Evolutionary conservation across 805 yeast genomes (phyloP).

Genomic region (Candida ortonii): DNA sequence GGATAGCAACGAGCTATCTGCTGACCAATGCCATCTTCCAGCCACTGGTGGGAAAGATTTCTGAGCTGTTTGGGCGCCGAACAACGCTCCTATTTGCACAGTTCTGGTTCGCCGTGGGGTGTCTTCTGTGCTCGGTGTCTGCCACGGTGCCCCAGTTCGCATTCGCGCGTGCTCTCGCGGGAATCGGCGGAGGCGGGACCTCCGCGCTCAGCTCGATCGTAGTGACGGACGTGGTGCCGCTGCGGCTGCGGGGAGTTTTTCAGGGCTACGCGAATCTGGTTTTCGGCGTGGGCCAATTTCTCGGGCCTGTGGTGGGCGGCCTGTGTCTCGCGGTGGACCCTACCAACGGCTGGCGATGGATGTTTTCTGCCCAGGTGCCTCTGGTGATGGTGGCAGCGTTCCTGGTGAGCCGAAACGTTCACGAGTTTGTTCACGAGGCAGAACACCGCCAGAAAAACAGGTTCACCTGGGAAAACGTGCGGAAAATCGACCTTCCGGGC

Average conservation of each 20-base stretch:
- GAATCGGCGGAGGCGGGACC: conserved; percentile 59
- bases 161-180: conserved; percentile 52
- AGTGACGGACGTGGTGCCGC: conserved; percentile 53
- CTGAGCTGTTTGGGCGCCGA: conserved; percentile 62
- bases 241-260: conserved; percentile 50
- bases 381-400: conserved; percentile 29
- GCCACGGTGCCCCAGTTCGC: conserved; percentile 43
- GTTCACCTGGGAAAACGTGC: conserved; percentile 34
- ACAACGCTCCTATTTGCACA: conserved; percentile 43
- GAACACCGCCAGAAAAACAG: conserved; percentile 25
- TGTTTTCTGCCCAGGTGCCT: conserved; percentile 43
- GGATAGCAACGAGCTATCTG: conserved; percentile 74
- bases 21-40: conserved; percentile 72
- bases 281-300: conserved; percentile 38
- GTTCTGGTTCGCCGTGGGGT: conserved; percentile 43
- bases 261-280: conserved; percentile 48
- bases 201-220: conserved; percentile 50
- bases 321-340: conserved; percentile 32
- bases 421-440: conserved; percentile 29
- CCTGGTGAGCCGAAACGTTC: conserved; percentile 30
- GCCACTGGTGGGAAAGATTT: conserved; percentile 67
- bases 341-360: conserved; percentile 43
- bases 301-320: conserved; percentile 46
- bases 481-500: conserved; percentile 41
- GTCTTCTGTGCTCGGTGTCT: conserved; percentile 41